Evolutionary conservation across 306 rosid genomes (phyloP).

Genomic region (Hippophae tibetana): DNA sequence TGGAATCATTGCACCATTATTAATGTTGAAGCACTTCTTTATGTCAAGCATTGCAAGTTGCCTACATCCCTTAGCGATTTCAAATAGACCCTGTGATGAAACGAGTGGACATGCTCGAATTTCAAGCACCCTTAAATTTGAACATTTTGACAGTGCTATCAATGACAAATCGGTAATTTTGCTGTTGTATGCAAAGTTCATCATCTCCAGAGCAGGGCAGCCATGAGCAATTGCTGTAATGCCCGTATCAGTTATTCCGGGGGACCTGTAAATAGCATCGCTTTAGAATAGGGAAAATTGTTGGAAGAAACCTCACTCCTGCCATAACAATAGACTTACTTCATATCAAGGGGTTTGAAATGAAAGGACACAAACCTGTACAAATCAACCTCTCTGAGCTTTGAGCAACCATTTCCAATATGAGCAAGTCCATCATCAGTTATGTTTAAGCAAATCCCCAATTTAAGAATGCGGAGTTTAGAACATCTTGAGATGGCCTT

Average conservation of each 20-base stretch:
- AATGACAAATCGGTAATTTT: constrained; percentile 49
- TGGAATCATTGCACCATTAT: constrained; percentile 48
- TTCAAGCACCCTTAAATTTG: constrained; percentile 40
- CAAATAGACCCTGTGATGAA: constrained; percentile 47
- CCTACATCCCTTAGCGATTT: constrained; percentile 42
- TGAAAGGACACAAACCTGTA: constrained; percentile 37
- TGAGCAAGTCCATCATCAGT: constrained; percentile 47
- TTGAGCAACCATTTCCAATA: constrained; percentile 36
- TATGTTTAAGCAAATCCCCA: constrained; percentile 48
- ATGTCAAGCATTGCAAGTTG: constrained; percentile 45
- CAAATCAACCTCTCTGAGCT: constrained; percentile 44
- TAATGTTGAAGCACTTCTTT: constrained; percentile 43
- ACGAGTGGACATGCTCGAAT: constrained; percentile 45
- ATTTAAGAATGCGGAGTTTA: constrained; percentile 37
- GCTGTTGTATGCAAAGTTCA: constrained; percentile 49
- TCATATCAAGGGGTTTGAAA: constrained; percentile 9
- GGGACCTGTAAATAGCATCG: constrained; percentile 26
- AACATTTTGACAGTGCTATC: constrained; percentile 44
- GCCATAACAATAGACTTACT: background rate
- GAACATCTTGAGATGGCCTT: constrained; percentile 47
- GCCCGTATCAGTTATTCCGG: constrained; percentile 49
- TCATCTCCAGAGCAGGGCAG: constrained; percentile 49
- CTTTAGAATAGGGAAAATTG: background rate
- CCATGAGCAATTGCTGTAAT: constrained; percentile 44
- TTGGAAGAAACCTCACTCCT: background rate